phyloP scores from a whole-genome alignment of 352 stramenopile species.

The Globisporangium acanthophoron region DNA sequence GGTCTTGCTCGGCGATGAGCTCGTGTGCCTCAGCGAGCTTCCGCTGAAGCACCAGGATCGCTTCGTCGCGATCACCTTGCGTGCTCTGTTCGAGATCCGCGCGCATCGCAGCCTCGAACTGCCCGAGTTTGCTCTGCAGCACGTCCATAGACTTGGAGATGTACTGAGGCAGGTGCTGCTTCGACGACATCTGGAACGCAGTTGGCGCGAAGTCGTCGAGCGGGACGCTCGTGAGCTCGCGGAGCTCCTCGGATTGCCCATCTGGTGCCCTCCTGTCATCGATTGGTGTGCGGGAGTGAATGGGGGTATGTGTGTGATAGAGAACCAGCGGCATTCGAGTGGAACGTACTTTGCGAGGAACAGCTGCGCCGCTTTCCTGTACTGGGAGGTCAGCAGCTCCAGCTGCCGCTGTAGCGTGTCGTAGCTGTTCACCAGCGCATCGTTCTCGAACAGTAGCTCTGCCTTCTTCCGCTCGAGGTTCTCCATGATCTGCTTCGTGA shows the following conservation, averaged over 20 bases:
- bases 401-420: conserved; percentile 50
- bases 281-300: too few relatives aligned
- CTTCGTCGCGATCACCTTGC: conserved; percentile 14
- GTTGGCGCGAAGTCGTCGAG: conserved; percentile 64
- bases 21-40: conserved; percentile 61
- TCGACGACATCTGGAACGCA: conserved; percentile 60
- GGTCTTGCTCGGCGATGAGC: conserved; percentile 66
- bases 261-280: conserved; percentile 33
- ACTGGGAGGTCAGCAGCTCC: conserved; percentile 58
- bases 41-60: conserved; percentile 34
- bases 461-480: conserved; percentile 60
- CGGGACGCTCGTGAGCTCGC: conserved; percentile 40
- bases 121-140: conserved; percentile 38
- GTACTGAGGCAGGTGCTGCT: conserved; percentile 44
- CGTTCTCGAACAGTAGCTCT: conserved; percentile 60
- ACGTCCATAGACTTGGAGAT: conserved; percentile 45
- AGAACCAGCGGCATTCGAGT: background rate
- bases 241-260: conserved; percentile 36
- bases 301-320: too few relatives aligned
- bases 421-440: conserved; percentile 50
- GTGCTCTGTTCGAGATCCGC: conserved; percentile 34
- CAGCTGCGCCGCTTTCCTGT: conserved; percentile 65
- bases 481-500: conserved; percentile 56
- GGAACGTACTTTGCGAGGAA: conserved; percentile 64
- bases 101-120: conserved; percentile 56